Percentiles rank a stretch among this genome's conserved stretches.
phyloP scores from a whole-genome alignment of 257 asterid genomes.

The Solanum dulcamara region DNA sequence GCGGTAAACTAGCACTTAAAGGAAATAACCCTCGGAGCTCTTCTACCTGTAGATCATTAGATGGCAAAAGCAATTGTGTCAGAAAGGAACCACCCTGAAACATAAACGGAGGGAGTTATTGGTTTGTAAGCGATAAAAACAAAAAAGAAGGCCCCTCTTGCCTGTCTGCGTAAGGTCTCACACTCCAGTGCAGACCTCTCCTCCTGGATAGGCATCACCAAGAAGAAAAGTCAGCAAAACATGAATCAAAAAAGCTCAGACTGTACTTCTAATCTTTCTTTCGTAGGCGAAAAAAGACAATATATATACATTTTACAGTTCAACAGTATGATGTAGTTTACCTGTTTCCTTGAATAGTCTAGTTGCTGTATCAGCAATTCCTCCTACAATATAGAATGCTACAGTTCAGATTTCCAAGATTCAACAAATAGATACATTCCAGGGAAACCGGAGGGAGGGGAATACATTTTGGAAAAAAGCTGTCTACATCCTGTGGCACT shows the following conservation, averaged over 20 bases:
- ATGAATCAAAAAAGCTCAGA: background rate
- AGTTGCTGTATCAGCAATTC: conserved; percentile 38
- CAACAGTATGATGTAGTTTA: background rate
- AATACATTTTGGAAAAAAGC: background rate
- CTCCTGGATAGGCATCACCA: conserved; percentile 27
- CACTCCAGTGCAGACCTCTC: conserved; percentile 40
- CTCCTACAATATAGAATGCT: conserved; percentile 28
- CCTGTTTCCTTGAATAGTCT: conserved; percentile 33
- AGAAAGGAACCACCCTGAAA: background rate
- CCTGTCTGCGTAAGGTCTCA: conserved; percentile 36
- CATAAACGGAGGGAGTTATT: background rate
- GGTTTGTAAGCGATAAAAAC: background rate
- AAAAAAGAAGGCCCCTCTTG: conserved; percentile 8
- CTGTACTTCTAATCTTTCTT: background rate
- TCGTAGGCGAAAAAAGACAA: background rate
- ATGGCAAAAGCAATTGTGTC: background rate
- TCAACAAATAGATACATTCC: background rate
- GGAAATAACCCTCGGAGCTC: conserved; percentile 23
- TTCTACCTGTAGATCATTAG: conserved; percentile 23
- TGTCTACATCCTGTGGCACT: background rate
- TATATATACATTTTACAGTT: background rate
- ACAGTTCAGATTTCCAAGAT: background rate
- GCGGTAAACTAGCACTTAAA: conserved; percentile 4
- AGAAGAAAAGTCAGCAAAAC: background rate
- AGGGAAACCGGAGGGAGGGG: background rate